Evolutionary conservation across 1,284 basidiomycete species (phyloP).

Genomic region (Cutaneotrichosporon cavernicola): DNA sequence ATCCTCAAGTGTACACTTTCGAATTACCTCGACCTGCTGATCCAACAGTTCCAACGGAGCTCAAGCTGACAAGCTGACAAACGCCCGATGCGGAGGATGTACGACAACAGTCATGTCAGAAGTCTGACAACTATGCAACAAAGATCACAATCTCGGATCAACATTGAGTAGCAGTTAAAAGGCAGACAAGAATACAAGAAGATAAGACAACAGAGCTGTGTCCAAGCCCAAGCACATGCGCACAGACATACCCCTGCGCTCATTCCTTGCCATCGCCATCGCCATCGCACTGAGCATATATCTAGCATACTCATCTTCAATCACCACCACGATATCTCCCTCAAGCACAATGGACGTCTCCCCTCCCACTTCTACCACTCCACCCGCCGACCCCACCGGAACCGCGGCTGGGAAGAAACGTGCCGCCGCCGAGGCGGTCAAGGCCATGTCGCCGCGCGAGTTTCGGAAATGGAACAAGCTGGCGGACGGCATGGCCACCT

Average conservation of each 20-base stretch:
- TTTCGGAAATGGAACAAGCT: conserved; percentile 30
- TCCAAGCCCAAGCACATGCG: neutral
- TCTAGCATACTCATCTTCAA: neutral
- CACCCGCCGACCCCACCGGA: no score
- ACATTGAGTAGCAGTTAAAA: no score
- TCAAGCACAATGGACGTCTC: neutral
- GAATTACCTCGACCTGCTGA: neutral
- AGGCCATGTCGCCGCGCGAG: neutral
- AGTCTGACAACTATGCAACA: no score
- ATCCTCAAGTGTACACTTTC: neutral
- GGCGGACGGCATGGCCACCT: conserved; percentile 47
- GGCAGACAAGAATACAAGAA: no score
- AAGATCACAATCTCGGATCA: no score
- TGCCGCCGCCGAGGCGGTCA: neutral
- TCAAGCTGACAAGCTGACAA: neutral
- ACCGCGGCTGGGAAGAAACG: neutral
- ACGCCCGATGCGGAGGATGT: no score
- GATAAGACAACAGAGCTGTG: no score
- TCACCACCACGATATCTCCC: neutral
- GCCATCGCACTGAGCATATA: neutral
- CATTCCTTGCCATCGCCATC: neutral
- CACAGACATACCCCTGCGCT: neutral
- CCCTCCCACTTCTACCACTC: no score
- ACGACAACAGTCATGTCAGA: no score
- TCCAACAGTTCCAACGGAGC: no score